Evolutionary conservation across 2,329 filamentous ascomycete genomes (phyloP).

Genomic region (Lasiodiplodia citricola): DNA sequence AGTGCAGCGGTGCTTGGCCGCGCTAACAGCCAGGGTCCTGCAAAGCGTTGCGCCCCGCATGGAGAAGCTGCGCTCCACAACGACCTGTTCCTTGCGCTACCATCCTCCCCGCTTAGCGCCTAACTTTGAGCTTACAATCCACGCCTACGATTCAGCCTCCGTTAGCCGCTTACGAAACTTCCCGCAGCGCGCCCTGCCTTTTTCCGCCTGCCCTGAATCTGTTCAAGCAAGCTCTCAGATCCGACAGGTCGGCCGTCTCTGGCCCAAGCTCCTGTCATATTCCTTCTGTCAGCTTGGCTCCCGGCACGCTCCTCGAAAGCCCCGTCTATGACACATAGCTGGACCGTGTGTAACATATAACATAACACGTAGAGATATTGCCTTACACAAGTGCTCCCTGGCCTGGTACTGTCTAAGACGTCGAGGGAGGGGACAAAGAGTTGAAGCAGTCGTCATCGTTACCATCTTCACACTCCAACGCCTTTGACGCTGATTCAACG

Average conservation of each 20-base stretch:
- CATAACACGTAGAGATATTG: background rate
- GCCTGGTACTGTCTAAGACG: background rate
- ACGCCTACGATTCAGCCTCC: constrained; percentile 3
- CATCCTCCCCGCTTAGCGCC: background rate
- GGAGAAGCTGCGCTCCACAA: background rate
- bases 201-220: background rate
- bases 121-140: background rate
- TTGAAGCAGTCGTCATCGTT: background rate
- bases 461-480: background rate
- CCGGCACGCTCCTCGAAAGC: too few relatives aligned
- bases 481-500: background rate
- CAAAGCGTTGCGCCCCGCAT: constrained; percentile 1
- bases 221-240: background rate
- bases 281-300: background rate
- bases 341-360: background rate
- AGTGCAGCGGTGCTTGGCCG: background rate
- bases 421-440: background rate
- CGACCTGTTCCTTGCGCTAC: background rate
- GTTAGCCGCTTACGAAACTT: background rate
- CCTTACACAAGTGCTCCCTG: background rate
- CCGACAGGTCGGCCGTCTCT: background rate
- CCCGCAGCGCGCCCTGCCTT: background rate
- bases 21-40: constrained; percentile 6
- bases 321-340: background rate
- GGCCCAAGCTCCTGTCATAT: background rate